Percentiles rank a stretch among this genome's conserved stretches.
Evolutionary conservation across 176 grass and related monocot species (phyloP).

Genomic region (Saccharum spontaneum): DNA sequence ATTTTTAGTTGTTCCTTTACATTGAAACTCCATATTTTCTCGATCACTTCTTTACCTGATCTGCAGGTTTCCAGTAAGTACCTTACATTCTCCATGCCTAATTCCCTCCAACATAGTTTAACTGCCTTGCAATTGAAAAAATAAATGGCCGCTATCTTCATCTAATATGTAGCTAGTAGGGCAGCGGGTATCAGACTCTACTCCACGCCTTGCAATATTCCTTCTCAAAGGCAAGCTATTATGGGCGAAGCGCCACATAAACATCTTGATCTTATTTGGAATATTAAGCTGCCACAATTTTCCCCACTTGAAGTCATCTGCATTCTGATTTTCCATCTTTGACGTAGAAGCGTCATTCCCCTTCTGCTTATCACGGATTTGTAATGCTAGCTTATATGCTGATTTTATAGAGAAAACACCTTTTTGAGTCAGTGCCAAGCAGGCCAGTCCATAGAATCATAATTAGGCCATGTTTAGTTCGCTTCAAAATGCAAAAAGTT

Average conservation of each 20-base stretch:
- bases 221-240: not conserved
- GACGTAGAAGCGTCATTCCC: not conserved
- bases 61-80: no score
- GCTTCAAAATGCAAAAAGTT: no score
- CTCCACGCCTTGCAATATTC: not conserved
- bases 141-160: not conserved
- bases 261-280: not conserved
- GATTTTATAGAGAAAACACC: not conserved
- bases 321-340: not conserved
- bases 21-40: no score
- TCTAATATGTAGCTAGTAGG: not conserved
- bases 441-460: not conserved
- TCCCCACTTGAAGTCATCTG: no score
- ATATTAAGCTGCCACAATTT: not conserved
- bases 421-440: not conserved
- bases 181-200: not conserved
- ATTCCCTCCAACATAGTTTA: not conserved
- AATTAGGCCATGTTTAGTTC: no score
- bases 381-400: not conserved
- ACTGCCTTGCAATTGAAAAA: not conserved
- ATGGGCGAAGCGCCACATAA: not conserved
- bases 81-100: no score
- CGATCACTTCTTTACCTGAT: no score
- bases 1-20: no score
- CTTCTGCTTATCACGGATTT: accelerated